Base-by-base conservation (phyloP, 257 asterid species). In the Sherardia arvensis region DNA sequence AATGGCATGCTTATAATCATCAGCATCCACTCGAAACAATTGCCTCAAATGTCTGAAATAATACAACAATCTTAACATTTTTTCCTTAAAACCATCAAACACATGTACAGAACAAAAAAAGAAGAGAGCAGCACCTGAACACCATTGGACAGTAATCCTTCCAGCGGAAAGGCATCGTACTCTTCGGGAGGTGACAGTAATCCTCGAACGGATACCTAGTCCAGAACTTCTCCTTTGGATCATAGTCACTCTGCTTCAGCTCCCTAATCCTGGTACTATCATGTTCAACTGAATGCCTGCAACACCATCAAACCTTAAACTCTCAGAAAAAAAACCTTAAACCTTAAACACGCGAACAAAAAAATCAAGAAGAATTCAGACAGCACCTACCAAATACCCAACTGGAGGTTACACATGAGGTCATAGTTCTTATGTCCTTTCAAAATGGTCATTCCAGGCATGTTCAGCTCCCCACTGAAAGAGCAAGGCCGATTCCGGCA, bases 61-160 rank as follows among this genome's bases (percentile, higher is more conserved):
- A 65, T 57, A 63, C n/a, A n/a, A n/a, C n/a, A n/a, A n/a, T n/a
- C n/a, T n/a, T n/a, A n/a, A n/a, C n/a, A n/a, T n/a, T n/a, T 4
- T 43, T 43, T 43, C 51, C 51, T 43, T 4, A 43, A 43, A 15
- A 43, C 20, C 51, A 43, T 43, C 1, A 1, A 40, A 20, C 51
- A 3, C 18, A n/a, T 25, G 1, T n/a, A 51, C 17, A 40, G 38
- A 29, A 62, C 3, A 21, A 51, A 49, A 56, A 32, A 48, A 60
- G 25, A 56, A 38, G 38, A 33, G 9, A 30, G 51, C 51, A 27
- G 53, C 72, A 91, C 96, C 96, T 86, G 70, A 91, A 91, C 23
- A 88, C 98, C 75, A 80, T 73, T 7, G 96, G 98, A 64, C 96
- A 88, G 61, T 91, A 91, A 73, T 91, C 98, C 76, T 91, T 91